Percentiles rank a stretch among this genome's conserved stretches.
These are phyloP conservation scores for Groenewaldozyma tartarivorans DNA, from an alignment of 805 yeast genomes.

Conservation along the genomic window DNA sequence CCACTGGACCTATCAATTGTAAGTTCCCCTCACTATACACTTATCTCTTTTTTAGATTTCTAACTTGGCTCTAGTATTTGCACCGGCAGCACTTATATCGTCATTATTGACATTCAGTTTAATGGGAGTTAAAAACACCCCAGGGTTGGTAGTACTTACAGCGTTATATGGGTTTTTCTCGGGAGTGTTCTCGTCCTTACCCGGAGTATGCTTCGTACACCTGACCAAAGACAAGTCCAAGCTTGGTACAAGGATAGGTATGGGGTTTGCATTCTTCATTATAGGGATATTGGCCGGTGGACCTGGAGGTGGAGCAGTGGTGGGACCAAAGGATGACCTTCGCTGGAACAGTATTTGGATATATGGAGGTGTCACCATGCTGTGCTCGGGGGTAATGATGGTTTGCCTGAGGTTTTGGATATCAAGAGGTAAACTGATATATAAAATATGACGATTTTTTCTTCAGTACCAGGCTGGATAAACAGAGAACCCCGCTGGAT, in stretches of 20 bases:
- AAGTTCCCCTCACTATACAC: too few species aligned
- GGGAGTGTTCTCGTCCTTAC: conserved; percentile 28
- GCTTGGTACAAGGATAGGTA: conserved; percentile 23
- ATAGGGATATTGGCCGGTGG: conserved; percentile 30
- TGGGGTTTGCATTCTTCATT: conserved; percentile 24
- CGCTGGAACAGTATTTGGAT: conserved; percentile 27
- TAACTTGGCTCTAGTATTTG: too few species aligned
- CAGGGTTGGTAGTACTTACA: conserved; percentile 20
- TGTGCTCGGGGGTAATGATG: conserved; percentile 14
- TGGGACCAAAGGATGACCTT: conserved; percentile 12
- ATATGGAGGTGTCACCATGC: conserved; percentile 25
- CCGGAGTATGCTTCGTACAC: conserved; percentile 29
- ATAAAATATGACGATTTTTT: too few species aligned
- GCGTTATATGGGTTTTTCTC: conserved; percentile 30
- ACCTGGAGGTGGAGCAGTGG: conserved; percentile 28
- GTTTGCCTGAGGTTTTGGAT: conserved; percentile 12
- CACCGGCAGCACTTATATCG: conserved; percentile 23
- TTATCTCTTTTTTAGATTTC: too few species aligned
- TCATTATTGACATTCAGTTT: conserved; percentile 18
- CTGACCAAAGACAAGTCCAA: conserved; percentile 28
- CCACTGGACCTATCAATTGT: too few species aligned
- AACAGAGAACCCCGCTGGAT: too few species aligned
- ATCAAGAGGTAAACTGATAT: too few species aligned
- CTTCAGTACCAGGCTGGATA: too few species aligned
- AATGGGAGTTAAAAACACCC: conserved; percentile 11